phyloP scores from a whole-genome alignment of 2,329 filamentous ascomycete genomes.

The Cladophialophora exuberans region DNA sequence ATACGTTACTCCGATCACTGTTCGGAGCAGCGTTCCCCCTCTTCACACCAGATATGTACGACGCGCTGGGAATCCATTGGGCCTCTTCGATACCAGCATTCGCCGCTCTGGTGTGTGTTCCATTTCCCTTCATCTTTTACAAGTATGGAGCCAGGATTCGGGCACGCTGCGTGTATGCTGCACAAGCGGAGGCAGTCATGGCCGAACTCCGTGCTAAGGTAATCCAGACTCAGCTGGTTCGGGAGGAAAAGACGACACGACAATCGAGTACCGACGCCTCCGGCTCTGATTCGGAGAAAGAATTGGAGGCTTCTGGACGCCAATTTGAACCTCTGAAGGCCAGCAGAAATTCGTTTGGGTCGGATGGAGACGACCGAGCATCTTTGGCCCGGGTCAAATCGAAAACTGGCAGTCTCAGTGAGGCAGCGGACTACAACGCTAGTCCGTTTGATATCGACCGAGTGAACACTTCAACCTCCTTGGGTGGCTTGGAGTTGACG shows the following conservation, averaged over 20 bases:
- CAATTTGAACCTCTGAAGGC: slow-evolving; percentile 25
- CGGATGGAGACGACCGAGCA: slow-evolving; percentile 11
- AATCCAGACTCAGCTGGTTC: background rate
- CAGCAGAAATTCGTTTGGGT: slow-evolving; percentile 10
- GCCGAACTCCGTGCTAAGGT: slow-evolving; percentile 25
- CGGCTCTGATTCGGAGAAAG: slow-evolving; percentile 7
- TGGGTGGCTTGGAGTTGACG: slow-evolving; percentile 29
- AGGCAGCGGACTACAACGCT: slow-evolving; percentile 35
- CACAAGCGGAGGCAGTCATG: slow-evolving; percentile 32
- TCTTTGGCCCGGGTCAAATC: slow-evolving; percentile 23
- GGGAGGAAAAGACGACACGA: background rate
- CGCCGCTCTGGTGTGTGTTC: slow-evolving; percentile 70
- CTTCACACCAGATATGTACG: slow-evolving; percentile 60
- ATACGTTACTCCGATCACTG: slow-evolving; percentile 77
- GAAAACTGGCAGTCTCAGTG: slow-evolving; percentile 22
- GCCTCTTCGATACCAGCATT: slow-evolving; percentile 74
- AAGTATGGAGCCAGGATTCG: slow-evolving; percentile 61
- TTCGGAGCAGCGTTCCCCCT: slow-evolving; percentile 80
- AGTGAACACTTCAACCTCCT: slow-evolving; percentile 38
- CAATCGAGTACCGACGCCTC: background rate
- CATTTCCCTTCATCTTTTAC: slow-evolving; percentile 77
- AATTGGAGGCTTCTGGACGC: background rate
- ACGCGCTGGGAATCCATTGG: slow-evolving; percentile 72
- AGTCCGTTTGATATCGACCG: slow-evolving; percentile 40
- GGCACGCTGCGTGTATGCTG: slow-evolving; percentile 28